These are phyloP conservation scores for Talaromyces marneffei DNA, from an alignment of 2,329 filamentous ascomycete species.

Conservation along the genomic window DNA sequence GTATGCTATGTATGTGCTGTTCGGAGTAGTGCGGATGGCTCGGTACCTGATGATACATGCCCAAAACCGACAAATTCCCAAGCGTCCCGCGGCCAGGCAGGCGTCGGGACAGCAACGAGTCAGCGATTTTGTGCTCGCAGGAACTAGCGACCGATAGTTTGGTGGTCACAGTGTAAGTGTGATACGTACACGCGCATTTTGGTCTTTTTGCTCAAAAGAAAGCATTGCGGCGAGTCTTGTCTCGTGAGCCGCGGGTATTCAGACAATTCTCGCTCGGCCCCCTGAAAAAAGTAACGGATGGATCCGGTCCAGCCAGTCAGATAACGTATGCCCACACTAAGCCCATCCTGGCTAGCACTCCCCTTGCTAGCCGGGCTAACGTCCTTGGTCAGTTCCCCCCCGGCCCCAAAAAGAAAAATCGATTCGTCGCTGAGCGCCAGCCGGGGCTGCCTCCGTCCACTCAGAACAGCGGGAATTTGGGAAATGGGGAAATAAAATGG, in stretches of 20 bases:
- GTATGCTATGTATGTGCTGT: neutral
- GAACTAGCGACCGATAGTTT: neutral
- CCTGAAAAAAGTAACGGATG: neutral
- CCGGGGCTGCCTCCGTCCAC: neutral
- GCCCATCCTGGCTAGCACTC: neutral
- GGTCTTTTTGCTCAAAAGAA: neutral
- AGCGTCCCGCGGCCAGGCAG: neutral
- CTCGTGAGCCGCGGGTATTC: too few relatives aligned
- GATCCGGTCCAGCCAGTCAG: neutral
- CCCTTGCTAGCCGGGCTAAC: neutral
- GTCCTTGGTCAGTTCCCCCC: neutral
- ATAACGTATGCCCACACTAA: neutral
- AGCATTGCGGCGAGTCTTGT: neutral
- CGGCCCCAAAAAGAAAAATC: neutral
- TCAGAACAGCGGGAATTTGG: neutral
- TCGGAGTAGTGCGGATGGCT: neutral
- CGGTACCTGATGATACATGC: conserved; percentile 3
- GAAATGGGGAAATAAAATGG: neutral
- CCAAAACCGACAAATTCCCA: neutral
- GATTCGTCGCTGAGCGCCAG: neutral
- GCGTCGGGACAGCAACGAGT: neutral
- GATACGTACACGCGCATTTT: neutral
- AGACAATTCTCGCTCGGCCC: neutral
- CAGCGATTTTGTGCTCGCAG: too few relatives aligned
- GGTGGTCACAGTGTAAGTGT: neutral